These are phyloP conservation scores for Porphyrellus cyaneotinctus DNA, from an alignment of 768 basidiomycete genomes.

Conservation along the genomic window DNA sequence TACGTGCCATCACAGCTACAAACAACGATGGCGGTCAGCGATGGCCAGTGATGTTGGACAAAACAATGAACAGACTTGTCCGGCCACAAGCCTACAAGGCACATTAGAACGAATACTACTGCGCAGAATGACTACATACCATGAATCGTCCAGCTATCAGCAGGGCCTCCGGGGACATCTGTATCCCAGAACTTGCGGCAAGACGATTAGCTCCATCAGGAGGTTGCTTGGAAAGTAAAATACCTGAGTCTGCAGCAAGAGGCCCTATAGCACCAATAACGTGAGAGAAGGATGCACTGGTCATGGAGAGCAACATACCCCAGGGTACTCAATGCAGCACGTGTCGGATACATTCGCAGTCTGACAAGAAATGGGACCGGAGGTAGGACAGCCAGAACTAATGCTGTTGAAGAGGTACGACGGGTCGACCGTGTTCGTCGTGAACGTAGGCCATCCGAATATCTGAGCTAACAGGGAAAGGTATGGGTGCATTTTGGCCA, in stretches of 20 bases:
- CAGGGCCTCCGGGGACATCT: conserved; percentile 56
- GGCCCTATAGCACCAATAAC: conserved; percentile 39
- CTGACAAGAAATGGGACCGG: conserved; percentile 51
- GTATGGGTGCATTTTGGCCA: conserved; percentile 15
- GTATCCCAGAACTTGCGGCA: conserved; percentile 69
- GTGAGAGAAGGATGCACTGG: background rate
- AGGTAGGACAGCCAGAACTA: conserved; percentile 50
- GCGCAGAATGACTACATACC: conserved; percentile 36
- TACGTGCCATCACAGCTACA: conserved; percentile 52
- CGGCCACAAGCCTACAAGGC: conserved; percentile 58
- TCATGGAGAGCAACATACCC: conserved; percentile 38
- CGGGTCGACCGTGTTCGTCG: conserved; percentile 17
- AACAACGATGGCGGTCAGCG: background rate
- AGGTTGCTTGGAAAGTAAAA: background rate
- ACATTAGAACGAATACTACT: background rate
- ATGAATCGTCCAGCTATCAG: conserved; percentile 71
- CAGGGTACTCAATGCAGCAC: conserved; percentile 67
- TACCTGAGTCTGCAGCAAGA: conserved; percentile 55
- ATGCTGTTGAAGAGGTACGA: conserved; percentile 31
- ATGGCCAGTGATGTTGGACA: background rate
- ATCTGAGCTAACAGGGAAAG: conserved; percentile 22
- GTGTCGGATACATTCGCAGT: conserved; percentile 43
- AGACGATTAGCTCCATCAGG: background rate
- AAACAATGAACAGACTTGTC: conserved; percentile 42
- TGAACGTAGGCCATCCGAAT: conserved; percentile 18